phyloP scores from a whole-genome alignment of 768 basidiomycete species.

The Gymnopilus junonius region DNA sequence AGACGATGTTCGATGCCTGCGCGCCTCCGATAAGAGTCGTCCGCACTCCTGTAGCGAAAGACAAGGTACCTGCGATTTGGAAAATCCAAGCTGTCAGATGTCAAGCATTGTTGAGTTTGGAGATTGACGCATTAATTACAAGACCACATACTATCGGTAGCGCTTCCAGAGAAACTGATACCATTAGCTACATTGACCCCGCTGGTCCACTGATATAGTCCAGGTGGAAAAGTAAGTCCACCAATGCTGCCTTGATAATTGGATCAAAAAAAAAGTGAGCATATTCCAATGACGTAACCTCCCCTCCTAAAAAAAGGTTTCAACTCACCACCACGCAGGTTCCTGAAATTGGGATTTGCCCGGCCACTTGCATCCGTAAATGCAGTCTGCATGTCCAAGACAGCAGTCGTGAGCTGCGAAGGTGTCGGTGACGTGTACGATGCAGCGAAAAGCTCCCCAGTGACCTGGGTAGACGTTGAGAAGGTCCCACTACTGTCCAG shows the following conservation, averaged over 20 bases:
- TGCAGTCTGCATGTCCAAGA: constrained; percentile 27
- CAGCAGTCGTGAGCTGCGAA: constrained; percentile 19
- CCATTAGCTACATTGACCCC: constrained; percentile 17
- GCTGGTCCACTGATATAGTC: constrained; percentile 24
- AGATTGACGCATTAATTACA: constrained; percentile 5
- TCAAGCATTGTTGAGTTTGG: neutral
- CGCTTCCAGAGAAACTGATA: constrained; percentile 10
- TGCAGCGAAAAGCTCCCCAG: constrained; percentile 25
- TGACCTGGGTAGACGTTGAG: constrained; percentile 25
- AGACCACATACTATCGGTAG: constrained; percentile 10
- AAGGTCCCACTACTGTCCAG: constrained; percentile 18
- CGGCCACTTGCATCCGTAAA: constrained; percentile 23
- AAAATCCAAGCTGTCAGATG: constrained; percentile 23
- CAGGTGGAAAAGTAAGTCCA: constrained; percentile 19
- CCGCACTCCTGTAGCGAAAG: neutral
- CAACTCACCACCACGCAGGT: constrained; percentile 19
- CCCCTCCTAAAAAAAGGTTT: no score
- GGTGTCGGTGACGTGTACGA: constrained; percentile 25
- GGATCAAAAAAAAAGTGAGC: neutral
- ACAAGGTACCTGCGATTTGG: constrained; percentile 22
- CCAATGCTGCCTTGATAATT: constrained; percentile 20
- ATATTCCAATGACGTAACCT: no score
- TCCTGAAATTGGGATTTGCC: constrained; percentile 18
- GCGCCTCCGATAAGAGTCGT: constrained; percentile 24
- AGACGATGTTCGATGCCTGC: constrained; percentile 23